phyloP scores from a whole-genome alignment of 306 rosid genomes.

The Erythrophleum fordii region DNA sequence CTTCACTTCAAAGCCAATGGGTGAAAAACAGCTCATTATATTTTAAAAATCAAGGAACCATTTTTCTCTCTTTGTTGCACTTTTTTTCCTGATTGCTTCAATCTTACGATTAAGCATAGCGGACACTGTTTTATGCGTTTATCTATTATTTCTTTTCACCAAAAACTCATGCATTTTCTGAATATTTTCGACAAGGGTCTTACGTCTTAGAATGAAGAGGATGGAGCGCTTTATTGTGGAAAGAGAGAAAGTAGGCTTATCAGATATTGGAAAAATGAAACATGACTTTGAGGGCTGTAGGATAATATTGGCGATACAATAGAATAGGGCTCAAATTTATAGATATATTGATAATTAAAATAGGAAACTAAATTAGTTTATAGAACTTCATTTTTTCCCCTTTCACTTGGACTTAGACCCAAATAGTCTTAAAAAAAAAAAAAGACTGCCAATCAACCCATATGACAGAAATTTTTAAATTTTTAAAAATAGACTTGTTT shows the following conservation, averaged over 20 bases:
- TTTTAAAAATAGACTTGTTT: background rate
- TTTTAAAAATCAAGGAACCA: background rate
- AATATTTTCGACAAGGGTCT: background rate
- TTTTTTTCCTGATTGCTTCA: slow-evolving; percentile 12
- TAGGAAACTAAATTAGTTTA: no score
- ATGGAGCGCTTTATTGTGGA: background rate
- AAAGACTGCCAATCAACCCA: background rate
- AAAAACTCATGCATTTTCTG: background rate
- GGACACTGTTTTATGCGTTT: background rate
- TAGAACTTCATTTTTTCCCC: background rate
- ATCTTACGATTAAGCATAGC: background rate
- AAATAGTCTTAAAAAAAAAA: background rate
- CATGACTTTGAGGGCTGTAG: background rate
- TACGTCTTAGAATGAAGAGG: background rate
- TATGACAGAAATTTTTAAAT: background rate
- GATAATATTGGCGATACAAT: background rate
- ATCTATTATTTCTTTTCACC: background rate
- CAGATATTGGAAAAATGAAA: background rate
- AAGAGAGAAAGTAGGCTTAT: background rate
- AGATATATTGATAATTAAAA: background rate
- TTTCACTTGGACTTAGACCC: background rate
- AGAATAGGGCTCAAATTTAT: background rate
- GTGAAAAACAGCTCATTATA: background rate
- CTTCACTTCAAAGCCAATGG: slow-evolving; percentile 14
- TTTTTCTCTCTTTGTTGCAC: background rate